Evolutionary conservation across 2,329 filamentous ascomycete species (phyloP), one percentile per base, ranked within the genome.

Genomic region (Pseudonectria buxi): DNA sequence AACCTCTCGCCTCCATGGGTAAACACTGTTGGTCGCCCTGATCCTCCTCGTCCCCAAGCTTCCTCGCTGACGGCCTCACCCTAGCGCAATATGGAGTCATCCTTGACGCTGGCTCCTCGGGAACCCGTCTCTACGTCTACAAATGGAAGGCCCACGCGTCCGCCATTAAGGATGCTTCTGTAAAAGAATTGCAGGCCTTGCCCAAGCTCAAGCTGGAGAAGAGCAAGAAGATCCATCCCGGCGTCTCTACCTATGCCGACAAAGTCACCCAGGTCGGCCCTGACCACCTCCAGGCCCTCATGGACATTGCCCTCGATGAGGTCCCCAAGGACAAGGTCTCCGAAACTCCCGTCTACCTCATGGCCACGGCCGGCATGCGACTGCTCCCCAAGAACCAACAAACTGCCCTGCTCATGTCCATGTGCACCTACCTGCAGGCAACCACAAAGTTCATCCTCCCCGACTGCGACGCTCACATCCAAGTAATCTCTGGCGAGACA

Each of bases 81-180:
- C 26, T 42, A 78, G 74, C 71, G 56, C 74, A 77, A 67, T 95
- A 94, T 72, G 92, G 89, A 58, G 86, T 96, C 53, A 89, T 98
- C 58, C 77, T 98, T 56, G 92, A 98, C 74, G 92, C 92, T 59
- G 92, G 92, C 51, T 96, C 92, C 62, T 96, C 92, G 62, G 90
- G 92, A 59, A 96, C 90, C 54, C 84, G 92, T 58, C 74, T 95
- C 45, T 87, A 98, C 62, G 78, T 98, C 39, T 98, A 98, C 66
- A 78, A 81, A 63, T 98, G 92, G 92, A 77, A 89, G 55, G 83
- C 94, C 55, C 80, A 81, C 45, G 69, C 76, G 26, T 72, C 72
- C 48, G 82, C 84, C 27, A 35, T 45, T 68, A 77, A 52, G 71
- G 78, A 80, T 37, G 49, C 58, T 15, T 54, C 56, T 10, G 34